Conservation (phyloP, 139 green algal species). For the Micromonas pusilla region DNA sequence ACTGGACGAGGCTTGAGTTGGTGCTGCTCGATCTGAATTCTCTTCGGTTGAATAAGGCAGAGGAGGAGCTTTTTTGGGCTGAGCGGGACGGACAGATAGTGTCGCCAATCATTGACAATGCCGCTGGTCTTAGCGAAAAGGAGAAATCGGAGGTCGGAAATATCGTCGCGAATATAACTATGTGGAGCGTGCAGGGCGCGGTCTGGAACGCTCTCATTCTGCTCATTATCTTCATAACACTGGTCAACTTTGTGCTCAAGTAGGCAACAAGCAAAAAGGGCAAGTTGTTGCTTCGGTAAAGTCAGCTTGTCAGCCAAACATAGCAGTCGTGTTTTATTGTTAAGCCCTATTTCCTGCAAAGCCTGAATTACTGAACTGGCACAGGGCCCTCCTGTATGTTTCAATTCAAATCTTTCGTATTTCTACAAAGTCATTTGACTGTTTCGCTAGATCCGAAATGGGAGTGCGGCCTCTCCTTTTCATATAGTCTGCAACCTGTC, state of each 20-base stretch:
- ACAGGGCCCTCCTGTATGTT: too few relatives aligned
- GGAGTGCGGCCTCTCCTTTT: too few relatives aligned
- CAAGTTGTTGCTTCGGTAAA: too few relatives aligned
- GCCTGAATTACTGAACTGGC: too few relatives aligned
- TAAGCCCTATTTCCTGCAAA: too few relatives aligned
- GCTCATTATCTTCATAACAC: neutral
- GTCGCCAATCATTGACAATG: neutral
- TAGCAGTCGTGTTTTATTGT: too few relatives aligned
- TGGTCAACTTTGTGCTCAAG: neutral
- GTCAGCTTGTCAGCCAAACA: too few relatives aligned
- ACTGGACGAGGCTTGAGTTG: neutral
- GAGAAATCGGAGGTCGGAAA: neutral
- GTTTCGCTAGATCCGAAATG: too few relatives aligned
- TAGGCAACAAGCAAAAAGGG: too few relatives aligned
- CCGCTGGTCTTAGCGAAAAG: neutral
- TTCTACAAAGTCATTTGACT: too few relatives aligned
- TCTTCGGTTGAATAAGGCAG: neutral
- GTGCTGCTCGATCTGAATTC: neutral
- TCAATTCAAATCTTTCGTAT: too few relatives aligned
- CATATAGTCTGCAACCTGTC: too few relatives aligned
- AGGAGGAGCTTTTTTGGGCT: neutral
- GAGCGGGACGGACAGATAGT: neutral
- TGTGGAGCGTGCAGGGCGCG: neutral
- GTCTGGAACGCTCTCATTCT: neutral
- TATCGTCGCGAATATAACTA: neutral